Percentiles rank a stretch among this genome's conserved stretches.
Evolutionary conservation across 331 rosid species (phyloP).

Genomic region (Erythrophleum ivorense): DNA sequence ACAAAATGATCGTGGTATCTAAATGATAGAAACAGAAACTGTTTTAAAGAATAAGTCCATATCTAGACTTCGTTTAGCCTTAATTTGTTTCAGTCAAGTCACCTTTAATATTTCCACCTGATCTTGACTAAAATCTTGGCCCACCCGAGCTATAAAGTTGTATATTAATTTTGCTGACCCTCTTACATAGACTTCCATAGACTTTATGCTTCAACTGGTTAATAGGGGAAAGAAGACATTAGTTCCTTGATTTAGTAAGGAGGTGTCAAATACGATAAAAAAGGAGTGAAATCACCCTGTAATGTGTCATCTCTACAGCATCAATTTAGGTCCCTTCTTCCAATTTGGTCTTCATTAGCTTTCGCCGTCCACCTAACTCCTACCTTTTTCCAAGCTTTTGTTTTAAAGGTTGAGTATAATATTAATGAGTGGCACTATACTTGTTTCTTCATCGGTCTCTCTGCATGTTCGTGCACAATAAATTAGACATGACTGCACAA

Average conservation of each 20-base stretch:
- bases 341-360: neutral
- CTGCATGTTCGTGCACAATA: neutral
- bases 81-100: slow-evolving; percentile 18
- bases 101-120: slow-evolving; percentile 7
- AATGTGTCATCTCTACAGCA: neutral
- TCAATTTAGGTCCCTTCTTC: slow-evolving; percentile 23
- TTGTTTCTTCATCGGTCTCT: neutral
- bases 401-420: neutral
- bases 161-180: slow-evolving; percentile 22
- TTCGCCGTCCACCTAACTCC: neutral
- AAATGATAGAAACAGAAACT: slow-evolving; percentile 25
- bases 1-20: slow-evolving; percentile 38
- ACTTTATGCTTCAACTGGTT: neutral
- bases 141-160: neutral
- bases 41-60: slow-evolving; percentile 11
- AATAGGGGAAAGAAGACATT: slow-evolving; percentile 15
- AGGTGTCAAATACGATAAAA: slow-evolving; percentile 3
- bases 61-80: neutral
- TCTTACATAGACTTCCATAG: neutral
- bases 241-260: slow-evolving; percentile 37
- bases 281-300: neutral
- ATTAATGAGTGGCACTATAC: neutral
- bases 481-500: neutral
- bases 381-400: neutral
- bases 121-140: slow-evolving; percentile 18